Base-by-base conservation (phyloP, 805 yeast genomes). In the Candida insectalens region DNA sequence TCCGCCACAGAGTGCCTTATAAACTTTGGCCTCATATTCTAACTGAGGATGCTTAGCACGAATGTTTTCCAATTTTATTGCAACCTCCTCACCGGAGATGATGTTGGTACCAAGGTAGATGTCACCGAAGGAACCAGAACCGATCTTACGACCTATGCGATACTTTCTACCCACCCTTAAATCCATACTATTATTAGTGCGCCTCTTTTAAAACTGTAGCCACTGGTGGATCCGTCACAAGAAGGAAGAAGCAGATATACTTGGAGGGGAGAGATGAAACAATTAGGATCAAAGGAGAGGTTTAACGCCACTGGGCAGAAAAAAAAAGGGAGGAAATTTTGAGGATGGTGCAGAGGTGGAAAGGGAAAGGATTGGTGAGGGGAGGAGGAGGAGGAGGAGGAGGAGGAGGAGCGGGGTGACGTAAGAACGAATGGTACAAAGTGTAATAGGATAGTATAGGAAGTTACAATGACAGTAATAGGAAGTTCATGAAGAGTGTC, bases 51-150 rank as follows among this genome's bases (percentile, higher is more conserved):
- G 97, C 53, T 85, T 83, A 2, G 97, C 95, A 37, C 80, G 69
- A 35, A 83, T 75, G 43, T 83, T 79, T 55, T 89, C 98, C 42
- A 89, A 67, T 58, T 89, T 89, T 66, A 89, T 89, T 45, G 97
- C 98, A 35, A 92, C 96, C 58, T 89, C 96, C 59, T 92, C 97
- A 27, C 97, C 96, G 27, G 94, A 82, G 32, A 89, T 84, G 57
- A 92, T 76, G 61, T 89, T 92, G 18, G 95, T 84, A 9, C 95
- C 83, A 44, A 87, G 69, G 59, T 92, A 92, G 47, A 89, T 92
- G 55, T 92, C 98, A 39, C 98, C 98, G 58, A 89, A 89, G 8
- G 96, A 88, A 14, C 98, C 98, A 27, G 92, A 78, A 15, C 98
- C 98, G 50, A 89, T 89, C 60, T 88, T 88, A 40, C 96, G 79